These are phyloP conservation scores for Flammula alnicola DNA, from an alignment of 1,284 basidiomycete species.

Conservation along the genomic window DNA sequence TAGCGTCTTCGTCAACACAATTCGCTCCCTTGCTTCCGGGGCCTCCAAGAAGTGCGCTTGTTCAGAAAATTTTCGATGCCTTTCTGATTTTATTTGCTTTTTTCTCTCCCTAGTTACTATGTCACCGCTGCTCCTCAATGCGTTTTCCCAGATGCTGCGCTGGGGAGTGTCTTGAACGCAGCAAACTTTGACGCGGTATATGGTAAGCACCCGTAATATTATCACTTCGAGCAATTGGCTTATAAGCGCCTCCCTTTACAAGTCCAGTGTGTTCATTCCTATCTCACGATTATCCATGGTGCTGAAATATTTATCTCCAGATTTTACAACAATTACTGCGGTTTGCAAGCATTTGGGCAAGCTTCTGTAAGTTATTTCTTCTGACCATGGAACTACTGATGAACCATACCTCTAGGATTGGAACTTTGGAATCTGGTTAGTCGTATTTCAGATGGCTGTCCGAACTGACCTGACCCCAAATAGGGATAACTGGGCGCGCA, in stretches of 20 bases:
- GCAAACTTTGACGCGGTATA: conserved; percentile 64
- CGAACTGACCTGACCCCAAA: not conserved
- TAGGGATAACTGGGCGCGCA: conserved; percentile 64
- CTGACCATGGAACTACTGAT: not conserved
- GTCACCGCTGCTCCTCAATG: conserved; percentile 63
- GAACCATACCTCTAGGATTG: conserved; percentile 40
- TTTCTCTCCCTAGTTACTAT: conserved; percentile 69
- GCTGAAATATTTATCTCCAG: conserved; percentile 15
- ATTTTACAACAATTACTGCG: conserved; percentile 39
- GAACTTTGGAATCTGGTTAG: conserved; percentile 58
- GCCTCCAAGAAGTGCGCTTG: conserved; percentile 55
- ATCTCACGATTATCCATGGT: not conserved
- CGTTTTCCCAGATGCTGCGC: conserved; percentile 58
- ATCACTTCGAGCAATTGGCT: not conserved
- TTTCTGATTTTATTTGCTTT: not conserved
- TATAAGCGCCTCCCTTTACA: not conserved
- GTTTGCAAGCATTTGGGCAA: conserved; percentile 33
- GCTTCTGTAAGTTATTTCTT: conserved; percentile 26
- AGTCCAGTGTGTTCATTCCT: conserved; percentile 12
- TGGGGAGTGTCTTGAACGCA: conserved; percentile 55
- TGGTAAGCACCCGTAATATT: conserved; percentile 39
- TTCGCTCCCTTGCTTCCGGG: conserved; percentile 53
- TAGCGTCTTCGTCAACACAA: conserved; percentile 60
- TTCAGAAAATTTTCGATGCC: not conserved
- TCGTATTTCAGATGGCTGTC: not conserved